These are phyloP conservation scores for Croton laevigatus DNA, from an alignment of 441 rosid genomes.

Conservation along the genomic window DNA sequence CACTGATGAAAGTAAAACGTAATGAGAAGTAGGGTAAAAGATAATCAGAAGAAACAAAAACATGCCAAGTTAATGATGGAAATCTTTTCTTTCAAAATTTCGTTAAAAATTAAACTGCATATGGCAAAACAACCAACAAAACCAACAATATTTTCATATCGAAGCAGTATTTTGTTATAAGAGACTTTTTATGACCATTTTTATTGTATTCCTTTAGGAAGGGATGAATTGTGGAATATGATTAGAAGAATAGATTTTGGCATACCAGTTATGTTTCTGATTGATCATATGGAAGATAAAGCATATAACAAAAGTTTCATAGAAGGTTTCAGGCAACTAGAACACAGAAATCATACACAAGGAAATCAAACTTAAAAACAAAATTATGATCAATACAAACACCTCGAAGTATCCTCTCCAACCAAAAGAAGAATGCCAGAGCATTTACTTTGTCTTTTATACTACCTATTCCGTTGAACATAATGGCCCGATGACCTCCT, in stretches of 20 bases:
- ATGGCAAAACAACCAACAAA: not conserved
- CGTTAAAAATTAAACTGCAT: not conserved
- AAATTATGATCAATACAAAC: not conserved
- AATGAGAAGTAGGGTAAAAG: not conserved
- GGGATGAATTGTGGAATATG: not conserved
- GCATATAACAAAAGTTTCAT: not conserved
- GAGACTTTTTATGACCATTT: not conserved
- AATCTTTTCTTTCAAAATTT: not conserved
- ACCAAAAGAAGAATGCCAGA: not conserved
- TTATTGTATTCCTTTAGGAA: not conserved
- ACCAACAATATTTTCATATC: not conserved
- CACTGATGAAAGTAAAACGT: not conserved
- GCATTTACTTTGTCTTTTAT: conserved; percentile 66
- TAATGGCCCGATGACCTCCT: conserved; percentile 87
- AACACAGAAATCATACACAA: not conserved
- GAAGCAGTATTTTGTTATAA: not conserved
- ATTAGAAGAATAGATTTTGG: not conserved
- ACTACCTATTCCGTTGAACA: conserved; percentile 74
- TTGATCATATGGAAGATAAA: not conserved
- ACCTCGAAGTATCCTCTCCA: not conserved
- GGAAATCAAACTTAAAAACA: conserved; percentile 4
- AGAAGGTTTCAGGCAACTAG: not conserved
- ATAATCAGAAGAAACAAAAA: not conserved
- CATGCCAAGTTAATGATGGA: not conserved
- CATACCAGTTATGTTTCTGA: not conserved